A percentile compares a stretch with the other conserved stretches of the same genome.
These are phyloP conservation scores for Pontederia paniculata DNA, from an alignment of 176 grass and related monocot species.

Conservation along the genomic window DNA sequence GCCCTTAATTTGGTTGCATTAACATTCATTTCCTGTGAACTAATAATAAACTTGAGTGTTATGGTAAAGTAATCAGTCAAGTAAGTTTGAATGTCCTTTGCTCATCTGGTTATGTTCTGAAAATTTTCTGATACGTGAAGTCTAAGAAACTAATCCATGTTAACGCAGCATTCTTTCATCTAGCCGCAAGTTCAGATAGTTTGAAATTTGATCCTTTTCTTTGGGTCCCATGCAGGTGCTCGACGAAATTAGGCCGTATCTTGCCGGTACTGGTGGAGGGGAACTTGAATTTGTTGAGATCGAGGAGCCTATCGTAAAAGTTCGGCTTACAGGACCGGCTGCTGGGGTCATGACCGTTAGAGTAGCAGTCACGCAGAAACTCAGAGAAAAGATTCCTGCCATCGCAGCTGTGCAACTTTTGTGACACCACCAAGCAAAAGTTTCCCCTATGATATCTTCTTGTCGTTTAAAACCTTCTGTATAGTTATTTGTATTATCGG, in stretches of 20 bases:
- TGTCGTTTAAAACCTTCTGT: no score
- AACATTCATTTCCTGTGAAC: no score
- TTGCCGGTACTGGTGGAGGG: constrained; percentile 77
- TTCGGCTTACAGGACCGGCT: constrained; percentile 69
- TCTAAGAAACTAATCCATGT: no score
- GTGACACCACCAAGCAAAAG: constrained; percentile 8
- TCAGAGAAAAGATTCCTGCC: constrained; percentile 82
- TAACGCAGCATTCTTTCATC: no score
- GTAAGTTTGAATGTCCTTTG: no score
- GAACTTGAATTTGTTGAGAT: constrained; percentile 79
- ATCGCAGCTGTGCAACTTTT: constrained; percentile 81
- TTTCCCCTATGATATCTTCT: background rate
- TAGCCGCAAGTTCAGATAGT: background rate
- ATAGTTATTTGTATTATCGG: no score
- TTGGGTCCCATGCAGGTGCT: constrained; percentile 49
- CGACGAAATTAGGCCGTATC: constrained; percentile 91
- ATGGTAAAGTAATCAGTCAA: no score
- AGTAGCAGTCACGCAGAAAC: constrained; percentile 84
- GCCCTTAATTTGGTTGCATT: no score
- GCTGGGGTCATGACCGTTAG: constrained; percentile 87
- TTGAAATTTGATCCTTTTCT: constrained; percentile 5
- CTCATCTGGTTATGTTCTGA: no score
- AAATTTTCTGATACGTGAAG: no score
- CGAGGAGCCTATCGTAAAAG: constrained; percentile 75
- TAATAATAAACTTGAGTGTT: no score